Evolutionary conservation across 352 stramenopile genomes (phyloP).

Genomic region (Paralagenidium karlingii): DNA sequence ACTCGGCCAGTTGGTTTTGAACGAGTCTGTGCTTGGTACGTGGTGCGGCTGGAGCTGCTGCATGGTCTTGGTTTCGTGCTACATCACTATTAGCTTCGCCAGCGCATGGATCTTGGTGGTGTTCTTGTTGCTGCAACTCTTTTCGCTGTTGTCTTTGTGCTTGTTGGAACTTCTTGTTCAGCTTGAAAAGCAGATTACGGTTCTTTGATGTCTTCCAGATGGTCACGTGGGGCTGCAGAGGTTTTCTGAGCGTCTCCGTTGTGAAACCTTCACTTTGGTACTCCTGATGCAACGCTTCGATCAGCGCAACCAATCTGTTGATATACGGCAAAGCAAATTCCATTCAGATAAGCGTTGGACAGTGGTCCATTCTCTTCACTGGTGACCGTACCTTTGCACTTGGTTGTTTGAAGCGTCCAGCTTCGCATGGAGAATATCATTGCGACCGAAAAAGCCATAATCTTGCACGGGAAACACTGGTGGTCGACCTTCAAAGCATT

Average conservation of each 20-base stretch:
- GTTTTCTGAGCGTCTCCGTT: slow-evolving; percentile 13
- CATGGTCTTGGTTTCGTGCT: too few relatives aligned
- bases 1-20: slow-evolving; percentile 13
- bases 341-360: not conserved
- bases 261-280: slow-evolving; percentile 13
- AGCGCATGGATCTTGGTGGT: too few relatives aligned
- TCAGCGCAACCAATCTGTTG: slow-evolving; percentile 14
- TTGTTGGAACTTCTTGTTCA: slow-evolving; percentile 12
- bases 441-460: slow-evolving; percentile 23
- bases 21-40: too few relatives aligned
- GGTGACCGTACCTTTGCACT: slow-evolving; percentile 9
- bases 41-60: too few relatives aligned
- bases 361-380: not conserved
- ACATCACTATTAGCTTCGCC: too few relatives aligned
- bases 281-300: slow-evolving; percentile 11
- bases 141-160: too few relatives aligned
- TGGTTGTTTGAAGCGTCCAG: slow-evolving; percentile 7
- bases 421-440: slow-evolving; percentile 20
- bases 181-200: slow-evolving; percentile 8
- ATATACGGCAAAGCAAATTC: not conserved
- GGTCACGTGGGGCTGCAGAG: slow-evolving; percentile 28
- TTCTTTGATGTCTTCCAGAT: slow-evolving; percentile 28
- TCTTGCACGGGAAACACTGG: slow-evolving; percentile 13
- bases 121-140: too few relatives aligned
- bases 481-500: slow-evolving; percentile 4